Conservation (phyloP, 495 filamentous ascomycete genomes). For the Acidiella bohemica region DNA sequence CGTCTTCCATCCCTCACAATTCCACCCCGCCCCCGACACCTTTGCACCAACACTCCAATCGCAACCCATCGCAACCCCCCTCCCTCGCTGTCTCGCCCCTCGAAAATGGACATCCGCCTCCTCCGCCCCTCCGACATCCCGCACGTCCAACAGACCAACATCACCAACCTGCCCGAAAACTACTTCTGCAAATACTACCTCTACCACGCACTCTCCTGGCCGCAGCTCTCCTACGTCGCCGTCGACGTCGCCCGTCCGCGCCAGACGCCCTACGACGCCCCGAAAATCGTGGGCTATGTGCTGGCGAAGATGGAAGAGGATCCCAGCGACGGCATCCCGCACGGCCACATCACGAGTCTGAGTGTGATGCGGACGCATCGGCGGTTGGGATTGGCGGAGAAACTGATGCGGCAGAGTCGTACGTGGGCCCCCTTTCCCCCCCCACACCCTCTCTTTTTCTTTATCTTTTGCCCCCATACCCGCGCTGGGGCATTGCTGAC, state of each 20-base stretch:
- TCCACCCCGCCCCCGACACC: too few species aligned
- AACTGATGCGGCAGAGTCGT: constrained; percentile 94
- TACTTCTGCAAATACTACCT: constrained; percentile 99
- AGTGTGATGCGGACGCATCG: constrained; percentile 96
- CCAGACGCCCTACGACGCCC: constrained; percentile 71
- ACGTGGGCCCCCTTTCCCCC: too few species aligned
- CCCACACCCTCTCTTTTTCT: too few species aligned
- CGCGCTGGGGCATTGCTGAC: too few species aligned
- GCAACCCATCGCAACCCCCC: too few species aligned
- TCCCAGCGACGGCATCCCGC: constrained; percentile 74
- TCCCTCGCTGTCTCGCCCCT: too few species aligned
- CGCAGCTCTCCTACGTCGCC: constrained; percentile 89
- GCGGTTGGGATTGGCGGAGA: constrained; percentile 80
- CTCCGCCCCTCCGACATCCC: constrained; percentile 69
- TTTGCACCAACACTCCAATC: too few species aligned
- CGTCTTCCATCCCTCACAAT: too few species aligned
- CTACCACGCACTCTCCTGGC: constrained; percentile 97
- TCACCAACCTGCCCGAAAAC: constrained; percentile 97
- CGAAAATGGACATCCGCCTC: constrained; percentile 79
- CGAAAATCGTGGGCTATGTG: constrained; percentile 97
- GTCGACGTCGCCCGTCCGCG: constrained; percentile 66
- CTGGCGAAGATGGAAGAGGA: constrained; percentile 99
- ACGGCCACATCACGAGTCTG: constrained; percentile 91
- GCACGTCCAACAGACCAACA: constrained; percentile 93
- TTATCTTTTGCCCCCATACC: too few species aligned